These are phyloP conservation scores for Aspergillus nidulans DNA, from an alignment of 495 filamentous ascomycete genomes.

Conservation along the genomic window DNA sequence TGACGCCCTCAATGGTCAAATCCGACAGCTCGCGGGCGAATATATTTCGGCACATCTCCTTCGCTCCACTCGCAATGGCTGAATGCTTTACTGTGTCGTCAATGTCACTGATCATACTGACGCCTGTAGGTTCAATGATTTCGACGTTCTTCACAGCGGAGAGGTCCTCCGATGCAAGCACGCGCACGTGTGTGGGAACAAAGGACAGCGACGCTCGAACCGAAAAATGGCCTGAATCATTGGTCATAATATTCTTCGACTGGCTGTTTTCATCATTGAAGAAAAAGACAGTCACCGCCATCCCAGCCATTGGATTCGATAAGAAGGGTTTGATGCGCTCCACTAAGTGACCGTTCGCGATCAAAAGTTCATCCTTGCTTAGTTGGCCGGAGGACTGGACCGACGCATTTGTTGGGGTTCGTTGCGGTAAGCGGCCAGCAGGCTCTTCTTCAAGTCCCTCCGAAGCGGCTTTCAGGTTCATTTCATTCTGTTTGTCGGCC, in stretches of 20 bases:
- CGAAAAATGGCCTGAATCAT: constrained; percentile 82
- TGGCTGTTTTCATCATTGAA: constrained; percentile 76
- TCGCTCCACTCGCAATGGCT: constrained; percentile 76
- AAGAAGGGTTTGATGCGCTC: constrained; percentile 83
- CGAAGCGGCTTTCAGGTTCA: constrained; percentile 52
- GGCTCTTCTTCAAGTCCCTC: constrained; percentile 12
- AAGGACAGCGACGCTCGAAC: constrained; percentile 78
- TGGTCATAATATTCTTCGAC: constrained; percentile 72
- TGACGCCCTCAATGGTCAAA: constrained; percentile 77
- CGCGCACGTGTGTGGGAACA: constrained; percentile 79
- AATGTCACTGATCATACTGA: constrained; percentile 95
- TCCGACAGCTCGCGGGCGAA: constrained; percentile 83
- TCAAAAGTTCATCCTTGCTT: constrained; percentile 66
- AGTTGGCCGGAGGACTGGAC: constrained; percentile 52
- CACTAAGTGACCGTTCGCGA: constrained; percentile 84
- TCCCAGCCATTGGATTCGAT: constrained; percentile 66
- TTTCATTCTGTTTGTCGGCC: constrained; percentile 65
- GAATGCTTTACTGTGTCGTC: constrained; percentile 98
- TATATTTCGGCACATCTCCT: constrained; percentile 92
- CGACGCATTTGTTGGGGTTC: constrained; percentile 20
- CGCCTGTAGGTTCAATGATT: constrained; percentile 71
- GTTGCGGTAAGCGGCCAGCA: constrained; percentile 5
- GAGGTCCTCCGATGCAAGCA: constrained; percentile 80
- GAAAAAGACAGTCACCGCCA: constrained; percentile 85
- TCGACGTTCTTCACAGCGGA: constrained; percentile 71